Evolutionary conservation across 2,329 filamentous ascomycete species (phyloP), one percentile per base, ranked within the genome.

Genomic region (Diaporthe sp.): DNA sequence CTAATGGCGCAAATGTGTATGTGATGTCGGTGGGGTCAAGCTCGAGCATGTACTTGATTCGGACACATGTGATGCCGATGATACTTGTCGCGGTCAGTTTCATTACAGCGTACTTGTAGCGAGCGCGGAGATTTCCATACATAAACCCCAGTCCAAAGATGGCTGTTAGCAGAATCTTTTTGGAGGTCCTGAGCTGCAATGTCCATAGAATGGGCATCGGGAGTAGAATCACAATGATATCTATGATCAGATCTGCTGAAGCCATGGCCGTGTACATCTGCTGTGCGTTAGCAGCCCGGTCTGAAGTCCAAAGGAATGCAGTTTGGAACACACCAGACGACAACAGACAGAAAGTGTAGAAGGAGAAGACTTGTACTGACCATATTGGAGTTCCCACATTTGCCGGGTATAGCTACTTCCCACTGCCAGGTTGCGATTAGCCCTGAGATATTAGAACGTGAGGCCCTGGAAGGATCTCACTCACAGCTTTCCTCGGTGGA

Each of bases 181-280:
- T 67, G 5, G 63, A 67, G 28, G 63, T 49, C 6, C 25, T 49
- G 17, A 67, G 63, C 20, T 67, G 63, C 20, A 67, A 37, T 67
- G 42, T 51, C 63, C 63, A 67, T 5, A 67, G 63, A 37, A 67
- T 67, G 4, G 63, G 63, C 63, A 67, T 67, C 10, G 63, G 63
- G n/a, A 67, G 63, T n/a, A 67, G 28, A 67, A 67, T 67, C 44
- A 67, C 63, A 22, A 67, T 67, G 28, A 67, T 12, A 13, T 67
- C 63, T 67, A 67, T 67, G 20, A 67, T 67, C 17, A 67, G 63
- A 37, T 67, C 63, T n/a, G 63, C 63, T 37, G 63, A 67, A 8
- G 63, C 63, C 63, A 67, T 67, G 44, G 63, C 63, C 28, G 63
- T 67, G 63, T 67, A 67, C 63, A 67, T 67, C 60, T 63, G 39